Percentiles rank a stretch among this genome's conserved stretches.
Conservation (phyloP, 2,329 filamentous ascomycete species). For the Ophiocordyceps camponoti-leonardi region DNA sequence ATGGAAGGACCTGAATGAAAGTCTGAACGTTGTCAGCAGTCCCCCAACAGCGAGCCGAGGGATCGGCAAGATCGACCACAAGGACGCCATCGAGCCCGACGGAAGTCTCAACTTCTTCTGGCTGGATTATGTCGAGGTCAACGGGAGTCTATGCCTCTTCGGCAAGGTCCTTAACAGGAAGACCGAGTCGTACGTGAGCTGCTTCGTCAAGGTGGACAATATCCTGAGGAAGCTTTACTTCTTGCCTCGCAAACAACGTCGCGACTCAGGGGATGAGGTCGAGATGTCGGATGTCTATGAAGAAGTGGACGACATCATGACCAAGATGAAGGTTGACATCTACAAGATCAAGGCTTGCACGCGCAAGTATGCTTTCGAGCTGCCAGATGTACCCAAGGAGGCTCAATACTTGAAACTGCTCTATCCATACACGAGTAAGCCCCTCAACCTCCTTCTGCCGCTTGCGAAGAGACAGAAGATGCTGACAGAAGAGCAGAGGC, state of each 20-base stretch:
- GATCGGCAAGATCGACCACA: constrained; percentile 66
- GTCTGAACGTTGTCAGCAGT: constrained; percentile 70
- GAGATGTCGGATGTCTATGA: constrained; percentile 79
- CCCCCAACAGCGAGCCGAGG: constrained; percentile 43
- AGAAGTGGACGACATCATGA: constrained; percentile 81
- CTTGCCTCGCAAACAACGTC: constrained; percentile 54
- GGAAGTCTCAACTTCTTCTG: constrained; percentile 90
- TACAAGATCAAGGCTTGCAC: constrained; percentile 86
- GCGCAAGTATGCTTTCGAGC: constrained; percentile 90
- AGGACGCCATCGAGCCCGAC: constrained; percentile 83
- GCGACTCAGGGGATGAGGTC: constrained; percentile 59
- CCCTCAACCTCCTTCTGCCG: neutral
- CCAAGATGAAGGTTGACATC: constrained; percentile 65
- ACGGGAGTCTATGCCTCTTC: constrained; percentile 82
- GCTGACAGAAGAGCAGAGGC: constrained; percentile 30
- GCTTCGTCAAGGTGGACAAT: constrained; percentile 92
- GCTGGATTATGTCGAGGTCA: constrained; percentile 88
- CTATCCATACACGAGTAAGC: constrained; percentile 71
- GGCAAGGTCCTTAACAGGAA: constrained; percentile 90
- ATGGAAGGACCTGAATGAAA: constrained; percentile 78
- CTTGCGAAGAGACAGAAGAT: neutral
- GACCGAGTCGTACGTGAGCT: constrained; percentile 64
- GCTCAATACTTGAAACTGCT: constrained; percentile 87
- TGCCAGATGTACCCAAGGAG: constrained; percentile 73
- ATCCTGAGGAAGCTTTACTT: constrained; percentile 87